Evolutionary conservation across 805 yeast species (phyloP).

Genomic region (Lachancea fermentati): DNA sequence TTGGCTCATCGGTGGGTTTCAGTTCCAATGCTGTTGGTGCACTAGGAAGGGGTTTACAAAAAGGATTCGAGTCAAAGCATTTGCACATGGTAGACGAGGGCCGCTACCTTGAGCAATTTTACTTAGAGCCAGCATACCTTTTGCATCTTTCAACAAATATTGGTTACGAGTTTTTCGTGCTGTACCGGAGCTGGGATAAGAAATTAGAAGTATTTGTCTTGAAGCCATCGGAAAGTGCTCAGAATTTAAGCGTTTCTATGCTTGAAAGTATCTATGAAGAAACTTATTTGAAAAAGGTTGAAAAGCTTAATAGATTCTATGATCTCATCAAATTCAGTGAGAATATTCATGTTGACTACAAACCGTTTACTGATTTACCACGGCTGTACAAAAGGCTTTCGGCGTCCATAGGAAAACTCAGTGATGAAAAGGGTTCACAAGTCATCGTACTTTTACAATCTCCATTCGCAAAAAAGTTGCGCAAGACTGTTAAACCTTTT

Average conservation of each 20-base stretch:
- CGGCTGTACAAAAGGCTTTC: conserved; percentile 57
- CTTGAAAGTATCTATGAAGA: conserved; percentile 52
- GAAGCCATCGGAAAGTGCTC: conserved; percentile 67
- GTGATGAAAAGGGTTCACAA: conserved; percentile 62
- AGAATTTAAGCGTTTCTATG: conserved; percentile 25
- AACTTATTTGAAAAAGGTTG: conserved; percentile 43
- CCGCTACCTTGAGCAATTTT: conserved; percentile 50
- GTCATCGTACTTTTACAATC: conserved; percentile 70
- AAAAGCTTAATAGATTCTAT: conserved; percentile 37
- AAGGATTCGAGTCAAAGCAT: conserved; percentile 71
- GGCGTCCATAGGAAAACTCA: conserved; percentile 46
- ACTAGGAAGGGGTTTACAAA: conserved; percentile 76
- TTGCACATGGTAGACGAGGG: conserved; percentile 41
- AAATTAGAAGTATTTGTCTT: conserved; percentile 48
- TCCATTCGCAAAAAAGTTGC: conserved; percentile 46
- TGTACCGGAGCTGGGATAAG: conserved; percentile 60
- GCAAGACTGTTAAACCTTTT: conserved; percentile 42
- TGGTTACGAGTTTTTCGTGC: conserved; percentile 66
- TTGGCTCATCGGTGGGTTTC: conserved; percentile 70
- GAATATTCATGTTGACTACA: conserved; percentile 48
- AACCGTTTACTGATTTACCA: conserved; percentile 47
- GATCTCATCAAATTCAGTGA: conserved; percentile 49
- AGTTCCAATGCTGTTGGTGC: conserved; percentile 73
- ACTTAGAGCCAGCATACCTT: conserved; percentile 55
- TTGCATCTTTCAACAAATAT: conserved; percentile 61